phyloP scores from a whole-genome alignment of 208 protist genomes.

The Crithidia mellificae region DNA sequence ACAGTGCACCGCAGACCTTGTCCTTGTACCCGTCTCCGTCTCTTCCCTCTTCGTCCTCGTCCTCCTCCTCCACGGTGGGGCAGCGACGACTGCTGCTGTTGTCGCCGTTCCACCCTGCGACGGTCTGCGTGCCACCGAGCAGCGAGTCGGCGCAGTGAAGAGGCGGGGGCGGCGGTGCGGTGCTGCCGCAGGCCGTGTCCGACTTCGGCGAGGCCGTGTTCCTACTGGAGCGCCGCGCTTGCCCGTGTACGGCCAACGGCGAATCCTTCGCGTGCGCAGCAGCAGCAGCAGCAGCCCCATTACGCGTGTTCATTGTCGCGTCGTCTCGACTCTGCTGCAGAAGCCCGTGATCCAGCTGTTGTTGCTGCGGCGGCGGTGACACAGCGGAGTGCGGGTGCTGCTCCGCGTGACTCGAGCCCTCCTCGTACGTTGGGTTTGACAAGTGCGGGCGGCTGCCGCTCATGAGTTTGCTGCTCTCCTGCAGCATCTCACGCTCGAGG shows the following conservation, averaged over 20 bases:
- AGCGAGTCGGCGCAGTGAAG: neutral
- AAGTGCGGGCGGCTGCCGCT: too few relatives aligned
- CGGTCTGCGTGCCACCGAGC: neutral
- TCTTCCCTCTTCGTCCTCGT: too few relatives aligned
- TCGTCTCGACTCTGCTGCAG: too few relatives aligned
- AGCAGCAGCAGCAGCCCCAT: neutral
- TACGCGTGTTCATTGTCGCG: too few relatives aligned
- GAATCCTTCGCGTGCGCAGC: neutral
- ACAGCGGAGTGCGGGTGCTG: too few relatives aligned
- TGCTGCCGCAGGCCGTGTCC: neutral
- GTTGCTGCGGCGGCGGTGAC: too few relatives aligned
- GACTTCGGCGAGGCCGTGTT: neutral
- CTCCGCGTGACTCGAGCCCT: too few relatives aligned
- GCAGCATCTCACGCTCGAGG: neutral
- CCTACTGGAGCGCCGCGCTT: neutral
- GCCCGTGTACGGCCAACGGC: neutral
- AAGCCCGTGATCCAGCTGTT: too few relatives aligned
- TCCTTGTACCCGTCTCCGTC: too few relatives aligned
- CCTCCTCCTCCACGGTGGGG: too few relatives aligned
- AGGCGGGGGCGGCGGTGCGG: neutral
- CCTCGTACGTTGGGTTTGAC: too few relatives aligned
- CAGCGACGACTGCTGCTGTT: neutral
- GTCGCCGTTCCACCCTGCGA: neutral
- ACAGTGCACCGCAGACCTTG: too few relatives aligned
- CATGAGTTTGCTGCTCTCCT: neutral